phyloP scores from a whole-genome alignment of 2,329 filamentous ascomycete species.

The Alternaria arborescens region DNA sequence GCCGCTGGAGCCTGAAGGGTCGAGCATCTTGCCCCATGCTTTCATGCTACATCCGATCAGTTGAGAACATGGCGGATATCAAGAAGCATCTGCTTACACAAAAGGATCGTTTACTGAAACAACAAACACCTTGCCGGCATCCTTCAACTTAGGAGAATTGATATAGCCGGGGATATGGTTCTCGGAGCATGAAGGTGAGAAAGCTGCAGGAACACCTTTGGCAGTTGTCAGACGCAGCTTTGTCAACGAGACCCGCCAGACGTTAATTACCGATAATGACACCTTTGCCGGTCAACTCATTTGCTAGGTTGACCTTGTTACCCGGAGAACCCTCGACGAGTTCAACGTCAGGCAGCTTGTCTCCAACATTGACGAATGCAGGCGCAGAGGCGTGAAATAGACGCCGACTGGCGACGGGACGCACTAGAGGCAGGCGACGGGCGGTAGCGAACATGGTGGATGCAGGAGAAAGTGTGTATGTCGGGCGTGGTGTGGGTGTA shows the following conservation, averaged over 20 bases:
- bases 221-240: slow-evolving; percentile 15
- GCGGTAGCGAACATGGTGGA: slow-evolving; percentile 37
- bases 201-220: slow-evolving; percentile 54
- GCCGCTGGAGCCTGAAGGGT: slow-evolving; percentile 76
- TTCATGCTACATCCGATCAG: slow-evolving; percentile 72
- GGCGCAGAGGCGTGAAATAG: slow-evolving; percentile 72
- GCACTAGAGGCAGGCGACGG: slow-evolving; percentile 39
- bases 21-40: slow-evolving; percentile 81
- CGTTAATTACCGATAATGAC: slow-evolving; percentile 69
- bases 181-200: slow-evolving; percentile 68
- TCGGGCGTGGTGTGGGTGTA: not conserved
- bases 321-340: slow-evolving; percentile 86
- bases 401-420: slow-evolving; percentile 32
- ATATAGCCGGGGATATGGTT: slow-evolving; percentile 88
- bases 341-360: slow-evolving; percentile 78
- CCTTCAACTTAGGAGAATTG: slow-evolving; percentile 77
- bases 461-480: slow-evolving; percentile 18
- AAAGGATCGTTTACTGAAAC: slow-evolving; percentile 94
- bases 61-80: not conserved
- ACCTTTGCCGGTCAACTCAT: slow-evolving; percentile 77
- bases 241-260: slow-evolving; percentile 7
- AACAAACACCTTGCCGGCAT: slow-evolving; percentile 85
- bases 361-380: slow-evolving; percentile 76
- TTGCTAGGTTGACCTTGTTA: slow-evolving; percentile 87
- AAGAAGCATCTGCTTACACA: slow-evolving; percentile 67